Evolutionary conservation across 345 rosid genomes (phyloP), one percentile per base, ranked within the genome.

Genomic region (Ceriops zippeliana): DNA sequence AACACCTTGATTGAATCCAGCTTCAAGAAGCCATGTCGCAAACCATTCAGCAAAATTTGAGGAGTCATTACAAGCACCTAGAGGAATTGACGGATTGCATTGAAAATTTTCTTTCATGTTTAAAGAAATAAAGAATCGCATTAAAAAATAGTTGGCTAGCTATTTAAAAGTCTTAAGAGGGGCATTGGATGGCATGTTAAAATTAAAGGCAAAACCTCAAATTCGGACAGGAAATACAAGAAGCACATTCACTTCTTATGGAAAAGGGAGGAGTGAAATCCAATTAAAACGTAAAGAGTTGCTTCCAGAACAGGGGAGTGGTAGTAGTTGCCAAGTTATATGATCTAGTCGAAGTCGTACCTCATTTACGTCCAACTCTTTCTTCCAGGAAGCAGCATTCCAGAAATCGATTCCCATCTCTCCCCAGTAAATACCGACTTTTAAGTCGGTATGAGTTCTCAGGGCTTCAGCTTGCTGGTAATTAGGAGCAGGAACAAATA

Each of bases 11-110:
- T 88, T 80, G 75, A 69, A 66, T 80, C 76, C 49, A 90, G 70
- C 5, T 65, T 80, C 69, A 95, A 78, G 74, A 83, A 83, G 78
- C 86, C 68, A 63, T 76, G 96, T 76, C 93, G 87, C 83, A 95
- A 81, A 64, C 90, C 83, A 71, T 53, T 15, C 5, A 95, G 93
- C 75, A 95, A 81, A 78, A 95, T 88, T 27, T 81, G 88, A 21
- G 93, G 99, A 13, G 99, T 95, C 99, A 95, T 91, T 76, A 95
- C 96, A 78, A 91, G 86, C 63, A 93, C 95, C 98, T 93, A 75
- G 24, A 72, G 53, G 59, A 24, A 75, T 31, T 37, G 73, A 56
- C 1, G 28, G 28, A 27, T 56, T 24, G 59, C 59, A 56, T 22
- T 22, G 30, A 10, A 21, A 21, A 5, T 56, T 16, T n/a, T 54